Base-by-base conservation (phyloP, 1,139 yeast genomes). In the Blastobotrys persicus region DNA sequence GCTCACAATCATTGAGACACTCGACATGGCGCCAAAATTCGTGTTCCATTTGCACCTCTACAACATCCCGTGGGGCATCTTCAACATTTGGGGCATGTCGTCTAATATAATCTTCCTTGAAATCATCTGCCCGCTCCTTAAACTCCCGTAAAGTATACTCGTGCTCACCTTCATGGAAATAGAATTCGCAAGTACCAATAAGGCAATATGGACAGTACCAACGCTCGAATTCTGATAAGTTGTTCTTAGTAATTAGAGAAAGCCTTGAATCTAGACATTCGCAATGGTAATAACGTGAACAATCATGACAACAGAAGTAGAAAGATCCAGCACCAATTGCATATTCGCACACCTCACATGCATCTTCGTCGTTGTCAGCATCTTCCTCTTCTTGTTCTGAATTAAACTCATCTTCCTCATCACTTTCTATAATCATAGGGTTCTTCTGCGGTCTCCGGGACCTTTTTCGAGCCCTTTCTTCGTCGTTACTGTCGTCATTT, bases 201-300 rank as follows among this genome's bases (percentile, higher is more conserved):
- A 91, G 71, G 65, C 98, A 91, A 53, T 78, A 78, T 44, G 83
- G 85, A 65, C 98, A 91, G 61, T 75, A 84, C 96, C 96, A 89
- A 5, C 35, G 33, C 9, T 42, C 16, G 54, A 49, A 42, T 14
- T 45, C 61, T 26, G 83, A 59, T 1, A 81, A 80, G 17, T 26
- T 16, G 26, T 18, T 9, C 12, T 34, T n/a, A 16, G 37, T 13
- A 9, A 47, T 11, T 0, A 85, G 80, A 7, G 54, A 40, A n/a
- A 57, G 44, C 9, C 20, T 23, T 31, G 46, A 42, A 1, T 71
- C 68, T 11, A 88, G 68, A 61, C 96, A 88, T 40, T 70, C 66
- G 67, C 74, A 72, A 63, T 89, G 96, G 65, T 71, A 88, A 0
- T 79, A 77, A 46, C 76, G 76, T 52, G 83, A 81, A 64, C 97